phyloP scores from a whole-genome alignment of 2,329 filamentous ascomycete species.

The Fusarium paranaense region DNA sequence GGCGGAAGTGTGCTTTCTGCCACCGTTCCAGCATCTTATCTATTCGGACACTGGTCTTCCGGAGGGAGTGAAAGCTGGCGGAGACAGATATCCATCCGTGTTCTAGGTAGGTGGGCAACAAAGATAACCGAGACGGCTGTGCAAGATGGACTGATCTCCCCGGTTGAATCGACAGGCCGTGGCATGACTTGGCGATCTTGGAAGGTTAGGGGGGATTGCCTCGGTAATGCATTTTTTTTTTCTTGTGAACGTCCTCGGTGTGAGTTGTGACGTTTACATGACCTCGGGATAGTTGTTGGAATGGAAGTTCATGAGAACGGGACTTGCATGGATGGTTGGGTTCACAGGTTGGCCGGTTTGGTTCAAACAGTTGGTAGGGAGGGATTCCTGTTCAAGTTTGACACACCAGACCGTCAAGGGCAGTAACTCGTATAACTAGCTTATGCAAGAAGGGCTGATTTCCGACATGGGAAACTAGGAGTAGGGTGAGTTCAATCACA shows the following conservation, averaged over 20 bases:
- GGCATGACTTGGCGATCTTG: background rate
- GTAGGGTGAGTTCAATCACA: background rate
- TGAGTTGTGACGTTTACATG: background rate
- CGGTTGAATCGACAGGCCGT: constrained; percentile 1
- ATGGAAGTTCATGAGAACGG: background rate
- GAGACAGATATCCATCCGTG: background rate
- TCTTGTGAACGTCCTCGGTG: background rate
- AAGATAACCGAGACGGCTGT: background rate
- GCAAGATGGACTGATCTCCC: constrained; percentile 6
- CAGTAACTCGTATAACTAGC: background rate
- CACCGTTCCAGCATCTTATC: background rate
- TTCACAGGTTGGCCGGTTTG: background rate
- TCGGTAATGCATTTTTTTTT: background rate
- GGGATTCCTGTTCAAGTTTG: background rate
- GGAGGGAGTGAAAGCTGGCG: background rate
- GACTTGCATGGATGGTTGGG: background rate
- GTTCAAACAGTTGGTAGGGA: background rate
- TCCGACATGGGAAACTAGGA: background rate
- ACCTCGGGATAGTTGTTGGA: background rate
- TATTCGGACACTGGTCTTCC: background rate
- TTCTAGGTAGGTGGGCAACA: background rate
- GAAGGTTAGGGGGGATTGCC: background rate
- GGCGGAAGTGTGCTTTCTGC: background rate
- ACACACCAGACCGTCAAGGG: background rate
- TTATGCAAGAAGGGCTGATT: background rate